Evolutionary conservation across 1,284 basidiomycete genomes (phyloP).

Genomic region (Leccinum fallax): DNA sequence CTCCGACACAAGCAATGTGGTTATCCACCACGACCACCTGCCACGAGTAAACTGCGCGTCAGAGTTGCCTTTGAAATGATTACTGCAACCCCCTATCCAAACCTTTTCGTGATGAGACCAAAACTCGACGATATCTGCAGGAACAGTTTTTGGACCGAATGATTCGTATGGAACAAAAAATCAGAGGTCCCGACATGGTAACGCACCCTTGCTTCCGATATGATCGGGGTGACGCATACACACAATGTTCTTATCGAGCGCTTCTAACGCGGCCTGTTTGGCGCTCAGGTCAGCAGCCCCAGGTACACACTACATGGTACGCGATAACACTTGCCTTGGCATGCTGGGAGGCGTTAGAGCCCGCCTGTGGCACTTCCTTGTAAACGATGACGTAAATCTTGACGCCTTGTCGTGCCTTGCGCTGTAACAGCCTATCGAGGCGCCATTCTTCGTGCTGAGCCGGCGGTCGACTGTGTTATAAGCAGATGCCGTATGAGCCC

Average conservation of each 20-base stretch:
- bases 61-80: background rate
- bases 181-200: background rate
- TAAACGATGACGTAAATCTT: slow-evolving; percentile 88
- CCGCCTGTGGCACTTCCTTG: slow-evolving; percentile 90
- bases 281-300: background rate
- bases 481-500: slow-evolving; percentile 7
- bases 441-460: slow-evolving; percentile 83
- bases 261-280: slow-evolving; percentile 68
- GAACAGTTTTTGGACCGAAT: background rate
- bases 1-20: slow-evolving; percentile 78
- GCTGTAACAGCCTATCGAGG: slow-evolving; percentile 79
- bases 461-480: slow-evolving; percentile 67
- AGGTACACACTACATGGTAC: background rate
- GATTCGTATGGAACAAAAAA: background rate
- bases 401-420: slow-evolving; percentile 90
- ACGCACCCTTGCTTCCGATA: slow-evolving; percentile 73
- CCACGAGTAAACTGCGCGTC: slow-evolving; percentile 1
- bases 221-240: slow-evolving; percentile 91
- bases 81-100: background rate
- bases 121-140: slow-evolving; percentile 69
- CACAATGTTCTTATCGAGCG: slow-evolving; percentile 83
- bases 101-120: slow-evolving; percentile 86
- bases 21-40: slow-evolving; percentile 86
- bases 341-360: slow-evolving; percentile 84
- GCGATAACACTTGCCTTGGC: slow-evolving; percentile 60